A percentile compares a stretch with the other conserved stretches of the same genome.
Conservation (phyloP, 2,329 filamentous ascomycete genomes). For the Didymella glomerata region DNA sequence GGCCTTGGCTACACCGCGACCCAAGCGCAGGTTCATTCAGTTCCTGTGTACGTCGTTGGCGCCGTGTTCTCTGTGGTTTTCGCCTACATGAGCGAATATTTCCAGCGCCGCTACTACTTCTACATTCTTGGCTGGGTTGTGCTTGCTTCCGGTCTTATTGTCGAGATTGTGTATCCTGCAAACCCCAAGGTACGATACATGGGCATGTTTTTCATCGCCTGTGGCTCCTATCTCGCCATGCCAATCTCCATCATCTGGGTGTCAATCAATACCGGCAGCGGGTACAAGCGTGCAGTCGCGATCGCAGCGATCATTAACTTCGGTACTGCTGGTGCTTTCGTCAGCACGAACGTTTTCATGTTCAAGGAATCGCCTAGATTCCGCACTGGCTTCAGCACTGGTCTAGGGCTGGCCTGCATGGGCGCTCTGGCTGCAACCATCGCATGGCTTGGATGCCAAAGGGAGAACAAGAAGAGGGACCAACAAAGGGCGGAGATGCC, state of each 20-base stretch:
- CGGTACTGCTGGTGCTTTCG: constrained; percentile 64
- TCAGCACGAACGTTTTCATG: constrained; percentile 55
- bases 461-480: constrained; percentile 59
- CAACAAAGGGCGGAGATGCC: constrained; percentile 54
- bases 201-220: constrained; percentile 63
- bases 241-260: constrained; percentile 66
- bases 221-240: constrained; percentile 64
- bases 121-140: constrained; percentile 46
- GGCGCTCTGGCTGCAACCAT: constrained; percentile 47
- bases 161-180: constrained; percentile 56
- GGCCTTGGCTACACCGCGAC: constrained; percentile 48
- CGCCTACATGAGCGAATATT: constrained; percentile 40
- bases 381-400: constrained; percentile 42
- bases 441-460: constrained; percentile 57
- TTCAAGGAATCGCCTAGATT: constrained; percentile 38
- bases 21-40: constrained; percentile 47
- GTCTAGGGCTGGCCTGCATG: constrained; percentile 38
- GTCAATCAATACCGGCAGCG: constrained; percentile 58
- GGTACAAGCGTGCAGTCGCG: constrained; percentile 38
- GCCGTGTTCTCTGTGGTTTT: constrained; percentile 42
- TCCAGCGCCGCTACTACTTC: constrained; percentile 42
- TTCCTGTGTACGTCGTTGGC: constrained; percentile 47
- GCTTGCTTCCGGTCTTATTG: constrained; percentile 59
- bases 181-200: constrained; percentile 57
- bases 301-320: constrained; percentile 46